Conservation (phyloP, 495 filamentous ascomycete species). For the Terfezia boudieri region DNA sequence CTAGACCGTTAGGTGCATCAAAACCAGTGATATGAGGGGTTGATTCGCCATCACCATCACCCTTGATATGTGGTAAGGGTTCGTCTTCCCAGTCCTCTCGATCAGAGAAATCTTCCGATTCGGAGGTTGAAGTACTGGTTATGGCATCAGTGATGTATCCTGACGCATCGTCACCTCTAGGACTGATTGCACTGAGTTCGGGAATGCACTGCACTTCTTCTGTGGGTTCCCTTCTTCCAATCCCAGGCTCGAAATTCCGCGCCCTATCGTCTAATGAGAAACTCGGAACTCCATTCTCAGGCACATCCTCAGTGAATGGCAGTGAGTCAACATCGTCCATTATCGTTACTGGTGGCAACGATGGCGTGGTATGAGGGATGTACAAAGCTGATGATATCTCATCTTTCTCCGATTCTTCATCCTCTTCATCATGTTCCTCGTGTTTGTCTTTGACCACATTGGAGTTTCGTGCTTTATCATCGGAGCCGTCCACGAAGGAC, state of each 20-base stretch:
- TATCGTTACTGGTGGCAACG: background rate
- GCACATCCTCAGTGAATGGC: too few species aligned
- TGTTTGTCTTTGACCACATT: conserved; percentile 5
- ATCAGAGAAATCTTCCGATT: background rate
- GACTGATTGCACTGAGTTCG: too few species aligned
- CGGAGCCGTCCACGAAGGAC: conserved; percentile 15
- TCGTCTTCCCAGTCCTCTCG: conserved; percentile 3
- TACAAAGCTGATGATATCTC: conserved; percentile 91
- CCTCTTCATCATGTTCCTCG: conserved; percentile 28
- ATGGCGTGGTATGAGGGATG: conserved; percentile 52
- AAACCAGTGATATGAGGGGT: conserved; percentile 20
- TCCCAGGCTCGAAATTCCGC: too few species aligned
- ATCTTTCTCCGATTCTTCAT: conserved; percentile 73
- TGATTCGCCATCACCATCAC: conserved; percentile 11
- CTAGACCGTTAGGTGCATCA: conserved; percentile 14
- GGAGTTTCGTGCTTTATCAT: conserved; percentile 4
- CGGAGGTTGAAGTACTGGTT: background rate
- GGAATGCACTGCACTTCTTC: too few species aligned
- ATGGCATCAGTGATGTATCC: background rate
- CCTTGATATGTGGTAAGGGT: too few species aligned
- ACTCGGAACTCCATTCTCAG: too few species aligned
- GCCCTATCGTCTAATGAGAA: too few species aligned
- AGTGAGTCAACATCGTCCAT: too few species aligned
- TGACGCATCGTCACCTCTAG: background rate
- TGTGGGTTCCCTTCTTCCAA: too few species aligned